Conservation (phyloP, 371 early-diverging fungal genomes). For the Aphelidium insulamus region DNA sequence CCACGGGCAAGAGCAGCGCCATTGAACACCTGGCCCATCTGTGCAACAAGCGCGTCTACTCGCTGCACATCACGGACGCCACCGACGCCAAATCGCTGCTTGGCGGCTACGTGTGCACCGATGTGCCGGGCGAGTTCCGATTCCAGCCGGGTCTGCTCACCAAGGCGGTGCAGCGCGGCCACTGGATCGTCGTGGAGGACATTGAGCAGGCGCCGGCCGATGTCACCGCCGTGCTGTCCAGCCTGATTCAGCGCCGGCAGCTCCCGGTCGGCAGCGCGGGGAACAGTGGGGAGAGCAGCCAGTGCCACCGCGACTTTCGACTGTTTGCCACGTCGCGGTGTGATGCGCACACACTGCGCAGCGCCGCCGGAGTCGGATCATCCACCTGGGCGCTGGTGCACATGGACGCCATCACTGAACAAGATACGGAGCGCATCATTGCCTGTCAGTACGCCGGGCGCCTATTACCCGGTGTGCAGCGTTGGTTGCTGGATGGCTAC, state of each 20-base stretch:
- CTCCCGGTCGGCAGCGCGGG: constrained; percentile 81
- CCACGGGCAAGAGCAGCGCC: constrained; percentile 86
- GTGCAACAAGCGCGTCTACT: constrained; percentile 52
- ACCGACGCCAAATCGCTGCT: constrained; percentile 91
- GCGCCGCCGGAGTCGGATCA: constrained; percentile 10
- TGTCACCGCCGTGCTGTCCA: constrained; percentile 81
- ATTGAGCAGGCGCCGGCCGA: constrained; percentile 95
- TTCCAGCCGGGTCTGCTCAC: constrained; percentile 96
- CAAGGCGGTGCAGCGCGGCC: constrained; percentile 78
- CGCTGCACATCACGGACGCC: constrained; percentile 93
- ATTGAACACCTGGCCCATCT: constrained; percentile 70
- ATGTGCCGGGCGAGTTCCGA: constrained; percentile 70
- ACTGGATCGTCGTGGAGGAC: constrained; percentile 98
- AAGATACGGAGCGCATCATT: constrained; percentile 5
- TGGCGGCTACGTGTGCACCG: constrained; percentile 90
- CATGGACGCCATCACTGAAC: constrained; percentile 19
- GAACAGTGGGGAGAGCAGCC: constrained; percentile 65
- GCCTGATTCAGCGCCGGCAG: constrained; percentile 78
- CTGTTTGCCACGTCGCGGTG: constrained; percentile 78
- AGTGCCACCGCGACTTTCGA: constrained; percentile 78
- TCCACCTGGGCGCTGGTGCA: constrained; percentile 16
- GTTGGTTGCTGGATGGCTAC: constrained; percentile 18
- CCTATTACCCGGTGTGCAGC: constrained; percentile 30
- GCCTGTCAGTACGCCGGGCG: constrained; percentile 7
- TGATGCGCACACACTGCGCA: constrained; percentile 23